A percentile compares a stretch with the other conserved stretches of the same genome.
Evolutionary conservation across 192 early-diverging fungal genomes (phyloP).

Genomic region (Thoreauomyces humboldtii): DNA sequence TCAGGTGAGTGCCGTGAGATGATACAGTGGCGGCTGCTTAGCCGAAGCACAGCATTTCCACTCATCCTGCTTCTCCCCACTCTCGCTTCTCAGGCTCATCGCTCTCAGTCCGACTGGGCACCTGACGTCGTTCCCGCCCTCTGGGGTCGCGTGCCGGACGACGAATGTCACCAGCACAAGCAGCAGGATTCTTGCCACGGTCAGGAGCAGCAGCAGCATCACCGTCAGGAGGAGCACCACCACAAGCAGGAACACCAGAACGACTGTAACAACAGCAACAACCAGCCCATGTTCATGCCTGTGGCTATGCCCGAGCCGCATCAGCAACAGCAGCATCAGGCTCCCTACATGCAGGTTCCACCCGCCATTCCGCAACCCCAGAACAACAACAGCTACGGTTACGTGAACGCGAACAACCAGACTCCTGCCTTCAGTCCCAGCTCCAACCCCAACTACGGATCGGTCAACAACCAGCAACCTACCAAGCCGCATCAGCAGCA

Average conservation of each 20-base stretch:
- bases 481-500: slow-evolving; percentile 11
- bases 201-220: slow-evolving; percentile 15
- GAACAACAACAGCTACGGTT: no score
- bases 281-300: background rate
- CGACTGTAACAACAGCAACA: background rate
- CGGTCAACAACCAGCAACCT: background rate
- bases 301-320: background rate
- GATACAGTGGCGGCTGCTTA: background rate
- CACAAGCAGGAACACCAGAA: background rate
- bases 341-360: background rate
- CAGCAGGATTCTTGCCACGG: background rate
- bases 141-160: slow-evolving; percentile 14
- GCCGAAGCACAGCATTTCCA: no score
- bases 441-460: background rate
- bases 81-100: slow-evolving; percentile 9
- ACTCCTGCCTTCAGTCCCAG: no score
- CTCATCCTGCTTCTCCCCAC: no score
- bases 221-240: slow-evolving; percentile 10
- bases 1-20: slow-evolving; percentile 17
- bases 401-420: background rate
- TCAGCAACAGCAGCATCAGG: slow-evolving; percentile 24
- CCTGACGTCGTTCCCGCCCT: slow-evolving; percentile 24
- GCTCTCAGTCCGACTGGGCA: slow-evolving; percentile 24
- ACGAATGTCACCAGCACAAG: background rate
- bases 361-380: background rate